These are phyloP conservation scores for Chionographis japonica DNA, from an alignment of 106 monocot genomes.

Conservation along the genomic window DNA sequence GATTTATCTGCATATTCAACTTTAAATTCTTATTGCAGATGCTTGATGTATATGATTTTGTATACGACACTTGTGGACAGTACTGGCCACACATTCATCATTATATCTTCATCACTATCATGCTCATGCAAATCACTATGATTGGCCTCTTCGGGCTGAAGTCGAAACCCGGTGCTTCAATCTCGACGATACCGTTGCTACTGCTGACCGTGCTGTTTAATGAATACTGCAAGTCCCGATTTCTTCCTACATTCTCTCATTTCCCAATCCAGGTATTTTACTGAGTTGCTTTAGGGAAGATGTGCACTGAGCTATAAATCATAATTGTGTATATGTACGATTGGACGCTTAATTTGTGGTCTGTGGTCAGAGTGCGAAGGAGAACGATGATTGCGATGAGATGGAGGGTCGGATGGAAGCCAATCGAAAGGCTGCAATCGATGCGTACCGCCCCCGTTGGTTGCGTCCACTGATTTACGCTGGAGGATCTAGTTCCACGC, in stretches of 20 bases:
- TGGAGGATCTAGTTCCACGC: constrained; percentile 21
- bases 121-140: constrained; percentile 76
- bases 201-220: constrained; percentile 53
- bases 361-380: constrained; percentile 41
- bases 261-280: constrained; percentile 39
- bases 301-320: not conserved
- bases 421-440: constrained; percentile 13
- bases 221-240: constrained; percentile 66
- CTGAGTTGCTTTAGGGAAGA: not conserved
- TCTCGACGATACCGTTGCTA: constrained; percentile 49
- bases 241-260: constrained; percentile 48
- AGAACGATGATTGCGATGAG: constrained; percentile 47
- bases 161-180: constrained; percentile 62
- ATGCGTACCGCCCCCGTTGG: constrained; percentile 52
- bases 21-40: constrained; percentile 31
- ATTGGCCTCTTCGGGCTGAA: constrained; percentile 67
- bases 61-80: constrained; percentile 58
- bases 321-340: not conserved
- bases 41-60: constrained; percentile 67
- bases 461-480: constrained; percentile 24
- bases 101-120: constrained; percentile 42
- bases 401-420: constrained; percentile 22
- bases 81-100: constrained; percentile 80
- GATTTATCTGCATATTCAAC: too few species aligned
- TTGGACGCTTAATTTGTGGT: not conserved